These are phyloP conservation scores for Pythium insidiosum DNA, from an alignment of 352 stramenopile species.

Conservation along the genomic window DNA sequence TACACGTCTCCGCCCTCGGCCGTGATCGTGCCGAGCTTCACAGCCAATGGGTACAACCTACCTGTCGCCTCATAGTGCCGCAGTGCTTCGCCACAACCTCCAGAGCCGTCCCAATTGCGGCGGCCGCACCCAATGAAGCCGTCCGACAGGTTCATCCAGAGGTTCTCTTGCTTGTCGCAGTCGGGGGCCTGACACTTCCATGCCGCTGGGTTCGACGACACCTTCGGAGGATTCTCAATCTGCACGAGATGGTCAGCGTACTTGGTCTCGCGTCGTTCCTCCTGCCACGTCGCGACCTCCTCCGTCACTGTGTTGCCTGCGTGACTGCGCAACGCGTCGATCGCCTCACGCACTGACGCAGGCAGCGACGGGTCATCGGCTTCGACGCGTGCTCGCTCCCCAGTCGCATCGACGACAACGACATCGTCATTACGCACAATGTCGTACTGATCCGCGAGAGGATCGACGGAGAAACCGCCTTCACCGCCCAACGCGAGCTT, in stretches of 20 bases:
- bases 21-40: conserved; percentile 98
- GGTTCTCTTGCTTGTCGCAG: conserved; percentile 95
- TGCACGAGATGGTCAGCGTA: conserved; percentile 74
- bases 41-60: conserved; percentile 90
- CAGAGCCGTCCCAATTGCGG: conserved; percentile 95
- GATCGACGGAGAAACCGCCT: conserved; percentile 87
- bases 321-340: conserved; percentile 62
- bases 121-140: conserved; percentile 80
- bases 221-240: conserved; percentile 40
- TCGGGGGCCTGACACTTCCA: conserved; percentile 90
- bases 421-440: conserved; percentile 77
- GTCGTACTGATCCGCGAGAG: conserved; percentile 44
- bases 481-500: conserved; percentile 95
- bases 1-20: conserved; percentile 95
- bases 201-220: conserved; percentile 56
- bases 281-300: conserved; percentile 75
- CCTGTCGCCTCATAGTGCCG: conserved; percentile 94
- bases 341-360: conserved; percentile 35
- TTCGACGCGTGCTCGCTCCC: conserved; percentile 13
- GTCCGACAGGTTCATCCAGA: conserved; percentile 98
- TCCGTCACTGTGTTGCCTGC: conserved; percentile 69
- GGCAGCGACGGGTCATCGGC: conserved; percentile 35
- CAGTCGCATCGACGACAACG: conserved; percentile 56
- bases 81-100: conserved; percentile 94
- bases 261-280: conserved; percentile 68